A percentile compares a stretch with the other conserved stretches of the same genome.
These are phyloP conservation scores for Backusella australiensis DNA, from an alignment of 192 early-diverging fungal species.

Conservation along the genomic window DNA sequence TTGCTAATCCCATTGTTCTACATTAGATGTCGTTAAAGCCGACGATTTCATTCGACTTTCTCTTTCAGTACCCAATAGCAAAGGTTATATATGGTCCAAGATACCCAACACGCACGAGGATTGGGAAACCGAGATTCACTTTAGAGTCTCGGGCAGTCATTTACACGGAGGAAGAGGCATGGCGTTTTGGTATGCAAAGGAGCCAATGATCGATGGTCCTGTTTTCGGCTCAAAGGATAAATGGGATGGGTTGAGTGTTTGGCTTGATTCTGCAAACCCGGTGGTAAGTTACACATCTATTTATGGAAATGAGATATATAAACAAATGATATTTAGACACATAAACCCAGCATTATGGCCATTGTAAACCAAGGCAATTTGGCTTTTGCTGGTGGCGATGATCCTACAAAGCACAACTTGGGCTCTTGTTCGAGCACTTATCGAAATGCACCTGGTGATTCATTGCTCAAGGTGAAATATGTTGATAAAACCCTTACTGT, in stretches of 20 bases:
- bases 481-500: conserved; percentile 51
- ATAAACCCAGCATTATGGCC: conserved; percentile 53
- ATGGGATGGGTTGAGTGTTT: conserved; percentile 67
- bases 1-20: too few species aligned
- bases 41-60: conserved; percentile 57
- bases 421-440: conserved; percentile 65
- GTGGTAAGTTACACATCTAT: conserved; percentile 15
- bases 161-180: conserved; percentile 69
- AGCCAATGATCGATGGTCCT: conserved; percentile 49
- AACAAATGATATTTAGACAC: conserved; percentile 20
- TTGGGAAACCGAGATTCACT: conserved; percentile 70
- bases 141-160: conserved; percentile 58
- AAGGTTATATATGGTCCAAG: conserved; percentile 61
- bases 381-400: conserved; percentile 32
- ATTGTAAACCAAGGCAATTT: conserved; percentile 63
- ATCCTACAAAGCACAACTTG: conserved; percentile 41
- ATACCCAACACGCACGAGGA: conserved; percentile 59
- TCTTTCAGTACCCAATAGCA: conserved; percentile 51
- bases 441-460: conserved; percentile 57
- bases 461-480: conserved; percentile 61
- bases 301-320: background rate
- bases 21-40: conserved; percentile 28
- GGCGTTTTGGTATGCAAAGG: conserved; percentile 82
- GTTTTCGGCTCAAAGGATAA: conserved; percentile 67
- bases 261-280: conserved; percentile 63